Evolutionary conservation across 148 eudicot genomes (phyloP).

Genomic region (Rhododendron ferrugineum): DNA sequence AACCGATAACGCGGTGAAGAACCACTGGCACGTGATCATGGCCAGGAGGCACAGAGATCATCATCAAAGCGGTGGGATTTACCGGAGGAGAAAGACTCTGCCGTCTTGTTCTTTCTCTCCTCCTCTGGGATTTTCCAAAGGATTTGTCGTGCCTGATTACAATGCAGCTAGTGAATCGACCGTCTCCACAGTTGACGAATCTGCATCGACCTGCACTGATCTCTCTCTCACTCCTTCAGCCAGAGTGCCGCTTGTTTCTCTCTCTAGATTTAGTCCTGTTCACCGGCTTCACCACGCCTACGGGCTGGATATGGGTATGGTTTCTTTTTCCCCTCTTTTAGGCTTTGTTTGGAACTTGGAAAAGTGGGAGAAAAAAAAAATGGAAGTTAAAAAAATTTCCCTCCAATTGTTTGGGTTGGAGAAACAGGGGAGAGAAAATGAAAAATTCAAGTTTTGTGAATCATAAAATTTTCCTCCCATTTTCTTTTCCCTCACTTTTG

Average conservation of each 20-base stretch:
- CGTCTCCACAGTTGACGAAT: conserved; percentile 7
- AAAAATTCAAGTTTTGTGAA: too few species aligned
- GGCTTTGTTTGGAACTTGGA: too few species aligned
- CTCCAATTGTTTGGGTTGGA: too few species aligned
- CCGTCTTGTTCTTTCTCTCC: background rate
- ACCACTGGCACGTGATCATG: conserved; percentile 72
- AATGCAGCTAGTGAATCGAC: conserved; percentile 14
- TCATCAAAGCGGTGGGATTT: conserved; percentile 12
- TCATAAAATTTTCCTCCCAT: too few species aligned
- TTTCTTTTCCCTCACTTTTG: too few species aligned
- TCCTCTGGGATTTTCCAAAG: background rate
- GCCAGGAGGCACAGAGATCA: conserved; percentile 45
- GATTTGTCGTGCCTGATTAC: background rate
- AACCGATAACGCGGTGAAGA: conserved; percentile 69
- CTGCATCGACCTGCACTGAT: conserved; percentile 20
- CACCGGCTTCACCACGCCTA: background rate
- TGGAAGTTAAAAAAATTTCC: too few species aligned
- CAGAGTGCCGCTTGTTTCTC: conserved; percentile 9
- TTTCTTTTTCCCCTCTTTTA: background rate
- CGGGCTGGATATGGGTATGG: conserved; percentile 13
- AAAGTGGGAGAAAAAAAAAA: too few species aligned
- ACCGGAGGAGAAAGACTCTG: conserved; percentile 29
- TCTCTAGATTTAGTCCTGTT: conserved; percentile 22
- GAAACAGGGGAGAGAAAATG: too few species aligned
- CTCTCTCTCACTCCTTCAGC: conserved; percentile 24